Percentiles rank a stretch among this genome's conserved stretches.
phyloP scores from a whole-genome alignment of 768 basidiomycete species.

The Kwoniella shandongensis region DNA sequence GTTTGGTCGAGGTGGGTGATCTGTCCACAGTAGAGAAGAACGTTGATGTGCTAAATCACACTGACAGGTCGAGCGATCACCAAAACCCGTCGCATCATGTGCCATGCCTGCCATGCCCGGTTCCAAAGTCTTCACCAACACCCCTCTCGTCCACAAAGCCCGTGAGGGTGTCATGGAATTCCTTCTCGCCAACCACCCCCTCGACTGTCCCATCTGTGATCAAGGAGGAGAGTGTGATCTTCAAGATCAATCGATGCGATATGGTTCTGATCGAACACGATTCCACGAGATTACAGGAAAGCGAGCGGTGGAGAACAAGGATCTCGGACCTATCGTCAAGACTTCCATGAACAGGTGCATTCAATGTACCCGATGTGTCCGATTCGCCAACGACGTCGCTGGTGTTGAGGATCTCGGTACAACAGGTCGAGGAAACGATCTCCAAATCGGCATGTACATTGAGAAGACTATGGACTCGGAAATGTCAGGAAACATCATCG shows the following conservation, averaged over 20 bases:
- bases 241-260: slow-evolving; percentile 99
- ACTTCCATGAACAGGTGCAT: slow-evolving; percentile 99
- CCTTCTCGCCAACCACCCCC: slow-evolving; percentile 91
- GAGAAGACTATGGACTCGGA: slow-evolving; percentile 98
- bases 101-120: slow-evolving; percentile 98
- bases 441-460: slow-evolving; percentile 98
- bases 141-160: slow-evolving; percentile 64
- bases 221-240: slow-evolving; percentile 99
- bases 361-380: slow-evolving; percentile 97
- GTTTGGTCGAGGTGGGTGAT: slow-evolving; percentile 75
- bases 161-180: slow-evolving; percentile 99
- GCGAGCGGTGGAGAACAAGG: slow-evolving; percentile 97
- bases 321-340: slow-evolving; percentile 95
- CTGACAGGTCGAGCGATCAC: slow-evolving; percentile 72
- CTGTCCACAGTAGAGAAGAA: background rate
- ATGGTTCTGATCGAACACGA: slow-evolving; percentile 92
- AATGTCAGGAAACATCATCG: slow-evolving; percentile 93
- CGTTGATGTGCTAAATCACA: background rate
- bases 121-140: slow-evolving; percentile 87
- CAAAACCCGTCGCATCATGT: slow-evolving; percentile 92
- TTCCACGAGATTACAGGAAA: slow-evolving; percentile 99
- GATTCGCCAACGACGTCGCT: slow-evolving; percentile 98
- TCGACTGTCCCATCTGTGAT: slow-evolving; percentile 98
- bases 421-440: slow-evolving; percentile 93
- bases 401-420: slow-evolving; percentile 97